phyloP scores from a whole-genome alignment of 1,284 basidiomycete genomes.

The Cutaneotrichosporon arboriforme region DNA sequence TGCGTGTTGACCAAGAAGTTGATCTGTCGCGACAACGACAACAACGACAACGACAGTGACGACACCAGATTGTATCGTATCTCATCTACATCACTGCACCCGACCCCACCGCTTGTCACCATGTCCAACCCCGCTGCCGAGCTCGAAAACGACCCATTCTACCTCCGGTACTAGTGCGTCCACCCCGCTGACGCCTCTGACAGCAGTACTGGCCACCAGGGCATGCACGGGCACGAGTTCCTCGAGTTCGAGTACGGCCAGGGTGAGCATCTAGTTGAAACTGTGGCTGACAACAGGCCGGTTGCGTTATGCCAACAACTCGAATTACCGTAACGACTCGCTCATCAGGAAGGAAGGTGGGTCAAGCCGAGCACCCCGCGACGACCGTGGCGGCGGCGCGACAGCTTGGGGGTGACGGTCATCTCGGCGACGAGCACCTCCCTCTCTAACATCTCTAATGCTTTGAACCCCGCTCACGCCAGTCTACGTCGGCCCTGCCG shows the following conservation, averaged over 20 bases:
- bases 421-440: no score
- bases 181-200: conserved; percentile 4
- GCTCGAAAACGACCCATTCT: conserved; percentile 63
- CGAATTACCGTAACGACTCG: conserved; percentile 96
- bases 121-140: conserved; percentile 19
- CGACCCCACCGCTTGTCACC: no score
- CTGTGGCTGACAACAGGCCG: conserved; percentile 53
- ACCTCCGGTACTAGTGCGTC: conserved; percentile 59
- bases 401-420: no score
- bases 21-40: not conserved
- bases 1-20: not conserved
- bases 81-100: not conserved
- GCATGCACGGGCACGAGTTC: conserved; percentile 95
- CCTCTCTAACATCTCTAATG: no score
- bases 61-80: no score
- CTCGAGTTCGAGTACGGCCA: conserved; percentile 97
- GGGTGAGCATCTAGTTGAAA: conserved; percentile 47
- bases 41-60: not conserved
- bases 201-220: conserved; percentile 82
- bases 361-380: conserved; percentile 51
- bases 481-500: conserved; percentile 93
- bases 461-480: no score
- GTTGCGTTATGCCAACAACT: conserved; percentile 97
- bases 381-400: not conserved
- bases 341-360: conserved; percentile 97